These are phyloP conservation scores for Beauveria sp. DNA, from an alignment of 2,329 filamentous ascomycete species.

Conservation along the genomic window DNA sequence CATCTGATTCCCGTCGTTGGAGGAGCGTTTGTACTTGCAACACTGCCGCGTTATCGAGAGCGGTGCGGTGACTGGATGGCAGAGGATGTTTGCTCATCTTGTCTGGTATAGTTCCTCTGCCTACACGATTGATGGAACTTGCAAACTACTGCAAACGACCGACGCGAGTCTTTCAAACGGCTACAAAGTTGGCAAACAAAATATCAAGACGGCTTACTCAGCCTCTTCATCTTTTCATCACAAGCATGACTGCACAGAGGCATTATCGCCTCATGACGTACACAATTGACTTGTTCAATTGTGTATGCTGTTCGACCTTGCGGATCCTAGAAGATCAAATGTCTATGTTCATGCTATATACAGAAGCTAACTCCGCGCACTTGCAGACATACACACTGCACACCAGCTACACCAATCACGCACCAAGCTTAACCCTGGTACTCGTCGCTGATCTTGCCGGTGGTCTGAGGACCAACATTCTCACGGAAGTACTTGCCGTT, in stretches of 20 bases:
- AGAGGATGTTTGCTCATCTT: not conserved
- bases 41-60: not conserved
- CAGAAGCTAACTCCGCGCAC: not conserved
- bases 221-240: not conserved
- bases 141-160: not conserved
- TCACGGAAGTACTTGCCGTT: not conserved
- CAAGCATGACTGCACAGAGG: no score
- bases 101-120: no score
- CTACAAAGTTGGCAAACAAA: not conserved
- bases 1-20: not conserved
- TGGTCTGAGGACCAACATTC: slow-evolving; percentile 8
- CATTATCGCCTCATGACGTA: not conserved
- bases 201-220: not conserved
- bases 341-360: not conserved
- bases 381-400: not conserved
- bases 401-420: not conserved
- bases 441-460: not conserved
- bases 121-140: no score
- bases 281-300: no score
- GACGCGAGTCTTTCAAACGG: not conserved
- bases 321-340: not conserved
- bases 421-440: not conserved
- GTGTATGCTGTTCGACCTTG: no score
- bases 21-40: not conserved
- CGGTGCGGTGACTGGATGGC: not conserved